A percentile compares a stretch with the other conserved stretches of the same genome.
phyloP scores from a whole-genome alignment of 371 early-diverging fungal species.

The Lichtheimia corymbifera region DNA sequence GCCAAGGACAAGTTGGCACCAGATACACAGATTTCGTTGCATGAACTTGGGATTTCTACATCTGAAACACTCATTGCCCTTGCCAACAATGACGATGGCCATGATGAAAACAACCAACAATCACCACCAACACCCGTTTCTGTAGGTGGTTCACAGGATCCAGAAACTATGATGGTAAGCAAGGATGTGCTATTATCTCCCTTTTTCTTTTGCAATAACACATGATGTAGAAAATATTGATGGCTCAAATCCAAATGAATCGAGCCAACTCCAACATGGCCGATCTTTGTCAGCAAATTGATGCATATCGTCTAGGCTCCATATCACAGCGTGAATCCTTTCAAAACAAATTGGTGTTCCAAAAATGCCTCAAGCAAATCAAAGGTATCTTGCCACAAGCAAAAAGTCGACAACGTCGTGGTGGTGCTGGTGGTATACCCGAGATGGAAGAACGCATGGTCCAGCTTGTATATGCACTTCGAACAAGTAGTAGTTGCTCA shows the following conservation, averaged over 20 bases:
- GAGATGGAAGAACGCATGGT: conserved; percentile 43
- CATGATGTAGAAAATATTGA: conserved; percentile 37
- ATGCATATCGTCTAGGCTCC: conserved; percentile 44
- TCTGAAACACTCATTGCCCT: conserved; percentile 46
- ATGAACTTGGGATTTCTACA: conserved; percentile 50
- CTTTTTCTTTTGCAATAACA: neutral
- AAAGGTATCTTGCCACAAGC: conserved; percentile 50
- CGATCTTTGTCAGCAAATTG: conserved; percentile 53
- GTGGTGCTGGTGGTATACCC: conserved; percentile 5
- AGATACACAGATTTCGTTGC: conserved; percentile 45
- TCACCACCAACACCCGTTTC: too few relatives aligned
- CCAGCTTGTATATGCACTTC: conserved; percentile 46
- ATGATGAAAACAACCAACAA: conserved; percentile 22
- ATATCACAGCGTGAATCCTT: conserved; percentile 47
- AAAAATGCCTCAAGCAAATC: conserved; percentile 51
- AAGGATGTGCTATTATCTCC: neutral
- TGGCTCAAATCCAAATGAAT: conserved; percentile 58
- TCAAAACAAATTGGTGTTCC: conserved; percentile 53
- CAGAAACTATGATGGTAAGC: conserved; percentile 53
- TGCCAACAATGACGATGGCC: conserved; percentile 39
- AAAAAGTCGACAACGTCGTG: conserved; percentile 26
- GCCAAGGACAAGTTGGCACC: conserved; percentile 47
- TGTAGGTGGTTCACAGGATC: conserved; percentile 27
- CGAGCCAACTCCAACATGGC: conserved; percentile 56
- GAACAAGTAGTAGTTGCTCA: conserved; percentile 29